Evolutionary conservation across 805 yeast species (phyloP), one percentile per base, ranked within the genome.

Genomic region (Schizosaccharomyces japonicus): DNA sequence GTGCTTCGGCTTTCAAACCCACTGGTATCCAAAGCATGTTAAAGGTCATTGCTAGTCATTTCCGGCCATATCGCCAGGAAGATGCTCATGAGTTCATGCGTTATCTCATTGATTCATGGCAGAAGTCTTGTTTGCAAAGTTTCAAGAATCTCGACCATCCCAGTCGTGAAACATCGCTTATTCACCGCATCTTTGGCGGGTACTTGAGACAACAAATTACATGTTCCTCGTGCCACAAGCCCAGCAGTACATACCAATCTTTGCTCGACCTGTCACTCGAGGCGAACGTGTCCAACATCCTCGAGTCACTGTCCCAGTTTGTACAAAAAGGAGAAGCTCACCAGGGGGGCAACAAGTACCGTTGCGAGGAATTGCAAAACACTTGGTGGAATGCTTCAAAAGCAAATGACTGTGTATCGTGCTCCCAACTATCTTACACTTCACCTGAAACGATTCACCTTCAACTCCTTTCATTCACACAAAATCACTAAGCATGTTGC

Each of bases 121-220:
- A 55, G 32, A 44, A 48, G 11, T 34, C 58, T 47, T 39, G 26
- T 40, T 39, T 29, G 39, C 47, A 31, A 45, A 23, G 23, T 42
- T 27, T 10, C 11, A 17, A 49, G 33, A 47, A 40, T 32, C 19
- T 48, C 49, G 33, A 49, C 48, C 21, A 54, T 51, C 29, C 47
- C 52, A 13, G 47, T 52, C 25, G 54, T 27, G 56, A 55, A 44
- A 70, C 77, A 53, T 78, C 92, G 49, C 76, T 87, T 31, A 66
- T 90, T 15, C 84, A 87, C 61, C 95, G 87, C 58, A 81, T 90
- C 21, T 90, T 90, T 64, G 98, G 95, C 30, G 98, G 98, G 2
- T 62, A 81, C 39, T 64, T 87, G 49, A 72, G 77, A 55, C 98
- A 90, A 64, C 70, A 73, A 34, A 93, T 90, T 17, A 76, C 80